Conservation (phyloP, 495 filamentous ascomycete species). For the Aspergillus indologenus region DNA sequence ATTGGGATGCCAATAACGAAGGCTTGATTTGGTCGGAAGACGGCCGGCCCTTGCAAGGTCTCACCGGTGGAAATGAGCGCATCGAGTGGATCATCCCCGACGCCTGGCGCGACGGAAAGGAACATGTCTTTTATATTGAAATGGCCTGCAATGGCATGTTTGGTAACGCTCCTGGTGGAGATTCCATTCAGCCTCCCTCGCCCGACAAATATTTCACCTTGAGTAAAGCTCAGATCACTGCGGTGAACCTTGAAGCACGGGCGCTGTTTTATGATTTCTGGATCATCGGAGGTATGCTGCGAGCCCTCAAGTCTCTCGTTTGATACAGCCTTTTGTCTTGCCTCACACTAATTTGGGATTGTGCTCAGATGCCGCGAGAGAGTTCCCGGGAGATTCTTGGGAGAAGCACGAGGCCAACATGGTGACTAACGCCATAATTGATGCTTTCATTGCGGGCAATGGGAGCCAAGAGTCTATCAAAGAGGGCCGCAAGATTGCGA, state of each 20-base stretch:
- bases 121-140: conserved; percentile 89
- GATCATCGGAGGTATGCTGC: conserved; percentile 67
- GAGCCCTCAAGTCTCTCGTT: background rate
- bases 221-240: conserved; percentile 77
- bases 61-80: conserved; percentile 89
- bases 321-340: background rate
- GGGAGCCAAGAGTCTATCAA: conserved; percentile 71
- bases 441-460: conserved; percentile 77
- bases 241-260: conserved; percentile 80
- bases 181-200: conserved; percentile 83
- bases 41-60: conserved; percentile 83
- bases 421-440: conserved; percentile 81
- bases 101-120: conserved; percentile 74
- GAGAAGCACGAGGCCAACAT: conserved; percentile 65
- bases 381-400: conserved; percentile 78
- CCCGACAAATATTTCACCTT: conserved; percentile 78
- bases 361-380: conserved; percentile 65
- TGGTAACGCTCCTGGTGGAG: conserved; percentile 81
- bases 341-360: background rate
- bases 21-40: conserved; percentile 86
- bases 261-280: conserved; percentile 88
- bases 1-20: conserved; percentile 93
- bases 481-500: conserved; percentile 75
- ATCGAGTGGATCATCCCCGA: conserved; percentile 87
- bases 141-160: conserved; percentile 99